Percentiles rank a stretch among this genome's conserved stretches.
These are phyloP conservation scores for Tuctoria greenei DNA, from an alignment of 176 grass and related monocot species.

Conservation along the genomic window DNA sequence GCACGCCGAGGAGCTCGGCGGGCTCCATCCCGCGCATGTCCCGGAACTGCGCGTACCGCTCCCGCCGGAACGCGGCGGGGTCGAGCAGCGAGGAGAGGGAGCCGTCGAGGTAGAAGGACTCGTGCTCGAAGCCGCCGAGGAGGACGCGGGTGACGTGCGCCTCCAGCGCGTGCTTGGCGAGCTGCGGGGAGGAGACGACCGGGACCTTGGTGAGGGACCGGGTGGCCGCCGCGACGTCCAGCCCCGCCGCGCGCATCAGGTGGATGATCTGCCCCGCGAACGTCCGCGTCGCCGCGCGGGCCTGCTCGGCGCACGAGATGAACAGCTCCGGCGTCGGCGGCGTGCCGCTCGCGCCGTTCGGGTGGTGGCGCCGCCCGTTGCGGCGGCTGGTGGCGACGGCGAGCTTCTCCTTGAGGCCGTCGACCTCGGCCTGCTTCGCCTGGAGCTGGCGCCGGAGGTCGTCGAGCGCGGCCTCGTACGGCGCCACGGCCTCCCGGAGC, in stretches of 20 bases:
- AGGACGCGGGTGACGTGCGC: constrained; percentile 62
- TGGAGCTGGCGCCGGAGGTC: constrained; percentile 77
- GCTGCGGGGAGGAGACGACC: constrained; percentile 31
- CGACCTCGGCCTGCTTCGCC: constrained; percentile 71
- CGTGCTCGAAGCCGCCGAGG: constrained; percentile 90
- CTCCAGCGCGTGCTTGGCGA: constrained; percentile 80
- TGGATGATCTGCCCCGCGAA: constrained; percentile 66
- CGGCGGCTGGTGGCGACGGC: constrained; percentile 27
- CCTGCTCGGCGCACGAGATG: constrained; percentile 56
- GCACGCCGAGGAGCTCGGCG: constrained; percentile 70
- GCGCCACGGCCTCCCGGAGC: not conserved
- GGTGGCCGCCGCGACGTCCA: constrained; percentile 61
- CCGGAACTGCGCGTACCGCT: constrained; percentile 65
- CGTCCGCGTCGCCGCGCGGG: constrained; percentile 53
- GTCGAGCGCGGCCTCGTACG: not conserved
- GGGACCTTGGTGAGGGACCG: constrained; percentile 53
- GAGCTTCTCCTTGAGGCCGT: constrained; percentile 70
- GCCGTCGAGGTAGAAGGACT: constrained; percentile 93
- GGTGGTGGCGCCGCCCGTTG: constrained; percentile 37
- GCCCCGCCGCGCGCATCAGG: constrained; percentile 55
- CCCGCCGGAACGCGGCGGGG: constrained; percentile 67
- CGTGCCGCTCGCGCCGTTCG: constrained; percentile 28
- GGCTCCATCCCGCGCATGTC: constrained; percentile 97
- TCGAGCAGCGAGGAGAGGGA: constrained; percentile 87
- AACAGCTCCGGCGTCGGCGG: constrained; percentile 74